Base-by-base conservation (phyloP, 768 basidiomycete genomes). In the Macrocybe gigantea region DNA sequence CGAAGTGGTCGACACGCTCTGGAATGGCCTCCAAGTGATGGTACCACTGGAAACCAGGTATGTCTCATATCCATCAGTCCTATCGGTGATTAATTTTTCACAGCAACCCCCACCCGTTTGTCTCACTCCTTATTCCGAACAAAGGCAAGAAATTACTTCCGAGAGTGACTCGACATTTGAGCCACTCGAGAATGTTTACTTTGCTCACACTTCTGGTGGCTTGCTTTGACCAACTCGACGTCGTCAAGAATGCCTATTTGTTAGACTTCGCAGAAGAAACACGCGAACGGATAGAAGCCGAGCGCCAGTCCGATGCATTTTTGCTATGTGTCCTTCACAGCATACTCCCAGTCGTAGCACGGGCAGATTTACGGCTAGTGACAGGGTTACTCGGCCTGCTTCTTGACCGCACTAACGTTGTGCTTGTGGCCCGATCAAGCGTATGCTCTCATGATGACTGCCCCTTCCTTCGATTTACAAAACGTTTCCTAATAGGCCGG, bases 111-210 rank as follows among this genome's bases (percentile, higher is more conserved):
- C 96, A 99, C 69, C 96, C 96, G 2, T 97, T 99, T 70, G 83
- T 99, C 55, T 93, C 94, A 2, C 75, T 99, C 33, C 77, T 99
- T 41, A 78, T 76, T 13, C 85, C 90, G 4, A 79, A 79, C 56
- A 99, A 99, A 66, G 96, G 96, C 48, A 98, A 97, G 71, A 85
- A 84, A 51, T 77, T 99, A 22, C 74, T 99, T 9, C 88, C 93
- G 3, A 84, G 96, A 39, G 79, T 93, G 10, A 83, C 91, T 7
- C 85, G 94, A 13, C 87, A 93, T 56, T 77, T 98, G 12, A 78
- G 78, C 52, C 75, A 80, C 32, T 73, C 85, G 41, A 85, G 88
- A 60, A 84, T 91, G 76, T 78, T 92, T 35, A 93, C 90, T 5
- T 71, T 97, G 22, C 70, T 97, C 37, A 96, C 93, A 1, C 82